Evolutionary conservation across 2,329 filamentous ascomycete genomes (phyloP).

Genomic region (Didymella exigua): DNA sequence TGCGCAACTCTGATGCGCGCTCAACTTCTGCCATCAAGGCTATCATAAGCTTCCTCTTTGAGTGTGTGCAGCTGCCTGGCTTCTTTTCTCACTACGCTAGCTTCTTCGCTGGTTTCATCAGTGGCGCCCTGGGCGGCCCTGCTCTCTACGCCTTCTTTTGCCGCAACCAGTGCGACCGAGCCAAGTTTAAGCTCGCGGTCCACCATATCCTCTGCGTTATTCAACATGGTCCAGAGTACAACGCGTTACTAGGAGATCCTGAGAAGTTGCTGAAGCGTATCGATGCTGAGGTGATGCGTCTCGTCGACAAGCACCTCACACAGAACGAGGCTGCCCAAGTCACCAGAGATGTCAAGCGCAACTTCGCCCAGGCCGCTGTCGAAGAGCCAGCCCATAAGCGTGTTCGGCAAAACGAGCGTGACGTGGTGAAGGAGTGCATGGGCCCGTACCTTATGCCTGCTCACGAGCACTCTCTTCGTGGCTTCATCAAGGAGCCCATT

Average conservation of each 20-base stretch:
- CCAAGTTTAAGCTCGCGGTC: constrained; percentile 24
- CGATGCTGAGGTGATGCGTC: constrained; percentile 10
- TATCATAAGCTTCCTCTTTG: constrained; percentile 15
- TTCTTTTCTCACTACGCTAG: constrained; percentile 3
- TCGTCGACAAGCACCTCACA: constrained; percentile 13
- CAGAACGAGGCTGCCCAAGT: constrained; percentile 8
- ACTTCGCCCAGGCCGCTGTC: not conserved
- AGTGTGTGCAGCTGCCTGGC: constrained; percentile 5
- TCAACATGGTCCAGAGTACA: not conserved
- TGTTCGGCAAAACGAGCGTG: not conserved
- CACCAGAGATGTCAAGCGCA: constrained; percentile 10
- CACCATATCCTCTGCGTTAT: constrained; percentile 15
- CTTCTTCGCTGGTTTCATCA: constrained; percentile 9
- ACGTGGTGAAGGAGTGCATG: not conserved
- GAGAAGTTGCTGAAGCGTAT: constrained; percentile 5
- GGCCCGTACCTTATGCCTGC: not conserved
- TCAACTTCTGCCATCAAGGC: constrained; percentile 2
- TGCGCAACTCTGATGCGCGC: not conserved
- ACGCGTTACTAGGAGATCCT: not conserved
- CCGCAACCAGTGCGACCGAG: constrained; percentile 4
- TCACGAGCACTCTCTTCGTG: not conserved
- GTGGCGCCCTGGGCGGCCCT: not conserved
- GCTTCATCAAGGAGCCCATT: not conserved
- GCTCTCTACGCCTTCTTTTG: constrained; percentile 12
- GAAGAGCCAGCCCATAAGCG: not conserved